A percentile compares a stretch with the other conserved stretches of the same genome.
Evolutionary conservation across 2,329 filamentous ascomycete species (phyloP).

Genomic region (Periconia macrospinosa): DNA sequence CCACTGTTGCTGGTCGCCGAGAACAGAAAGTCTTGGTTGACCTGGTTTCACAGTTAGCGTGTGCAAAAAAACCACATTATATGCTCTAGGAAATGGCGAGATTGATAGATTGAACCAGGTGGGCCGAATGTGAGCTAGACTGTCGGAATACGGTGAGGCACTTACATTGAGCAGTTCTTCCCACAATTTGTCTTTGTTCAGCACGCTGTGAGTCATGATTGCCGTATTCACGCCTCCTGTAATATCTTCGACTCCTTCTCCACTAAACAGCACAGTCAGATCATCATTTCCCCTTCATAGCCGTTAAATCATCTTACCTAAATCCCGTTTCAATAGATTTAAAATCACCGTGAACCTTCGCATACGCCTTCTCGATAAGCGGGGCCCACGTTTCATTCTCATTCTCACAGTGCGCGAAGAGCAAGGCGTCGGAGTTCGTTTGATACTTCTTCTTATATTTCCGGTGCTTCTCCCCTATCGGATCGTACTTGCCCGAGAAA

Average conservation of each 20-base stretch:
- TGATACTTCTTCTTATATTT: conserved; percentile 69
- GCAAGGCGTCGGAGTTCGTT: conserved; percentile 73
- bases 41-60: conserved; percentile 35
- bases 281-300: neutral
- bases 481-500: conserved; percentile 70
- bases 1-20: conserved; percentile 61
- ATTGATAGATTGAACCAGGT: neutral
- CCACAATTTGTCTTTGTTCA: conserved; percentile 82
- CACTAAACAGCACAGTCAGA: conserved; percentile 28
- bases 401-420: conserved; percentile 74
- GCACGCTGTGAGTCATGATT: conserved; percentile 67
- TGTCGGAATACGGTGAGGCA: neutral
- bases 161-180: conserved; percentile 68
- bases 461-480: conserved; percentile 55
- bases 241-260: conserved; percentile 58
- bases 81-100: neutral
- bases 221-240: conserved; percentile 71
- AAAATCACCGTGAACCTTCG: conserved; percentile 82
- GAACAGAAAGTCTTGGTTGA: conserved; percentile 78
- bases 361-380: conserved; percentile 78
- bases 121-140: neutral
- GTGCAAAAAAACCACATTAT: neutral
- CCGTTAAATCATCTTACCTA: conserved; percentile 23
- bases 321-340: conserved; percentile 70
- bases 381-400: conserved; percentile 83